Base-by-base conservation (phyloP, 192 early-diverging fungal species). In the Coemansia sp. region DNA sequence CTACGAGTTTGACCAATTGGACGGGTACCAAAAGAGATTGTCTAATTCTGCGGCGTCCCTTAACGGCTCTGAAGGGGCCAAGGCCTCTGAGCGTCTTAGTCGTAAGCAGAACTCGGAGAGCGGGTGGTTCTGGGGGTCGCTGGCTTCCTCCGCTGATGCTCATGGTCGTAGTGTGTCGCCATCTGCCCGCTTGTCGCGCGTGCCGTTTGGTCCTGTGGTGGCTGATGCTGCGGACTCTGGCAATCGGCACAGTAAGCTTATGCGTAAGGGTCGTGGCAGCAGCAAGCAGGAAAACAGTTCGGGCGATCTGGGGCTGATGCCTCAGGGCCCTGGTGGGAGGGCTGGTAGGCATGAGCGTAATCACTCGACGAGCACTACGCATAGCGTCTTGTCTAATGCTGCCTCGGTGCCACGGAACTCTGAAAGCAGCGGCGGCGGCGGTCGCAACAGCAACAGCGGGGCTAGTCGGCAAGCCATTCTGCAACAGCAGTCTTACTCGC, bases 1-100 rank as follows among this genome's bases (percentile, higher is more conserved):
- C 60, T 78, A 64, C 53, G 72, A 83, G 50, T 83, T 83, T 47
- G 76, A 75, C 23, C 75, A 83, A 64, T 64, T 83, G 11, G 80
- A 83, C 19, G 70, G 75, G 10, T 83, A 83, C 73, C 80, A 78
- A 61, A 70, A 77, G 64, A 73, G 66, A 1, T 64, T 83, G 23
- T 78, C 79, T 0, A 64, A 58, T 21, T 67, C 75, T 0, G 63
- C 53, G 6, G 63, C 53, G 1, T 72, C 70, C 8, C 32, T 66
- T 40, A 39, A 40, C 37, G 37, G 59, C 59, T 39, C 35, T 17
- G 13, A 37, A 14, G 59, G 59, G 17, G 59, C 63, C n/a, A 71
- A 52, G 58, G 46, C 65, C 0, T 42, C 65, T 5, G 72, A 72
- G 30, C 68, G 80, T 11, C n/a, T 71, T 9, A 37, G 66, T 28